Evolutionary conservation across 2,329 filamentous ascomycete species (phyloP).

Genomic region (Alternaria conjuncta): DNA sequence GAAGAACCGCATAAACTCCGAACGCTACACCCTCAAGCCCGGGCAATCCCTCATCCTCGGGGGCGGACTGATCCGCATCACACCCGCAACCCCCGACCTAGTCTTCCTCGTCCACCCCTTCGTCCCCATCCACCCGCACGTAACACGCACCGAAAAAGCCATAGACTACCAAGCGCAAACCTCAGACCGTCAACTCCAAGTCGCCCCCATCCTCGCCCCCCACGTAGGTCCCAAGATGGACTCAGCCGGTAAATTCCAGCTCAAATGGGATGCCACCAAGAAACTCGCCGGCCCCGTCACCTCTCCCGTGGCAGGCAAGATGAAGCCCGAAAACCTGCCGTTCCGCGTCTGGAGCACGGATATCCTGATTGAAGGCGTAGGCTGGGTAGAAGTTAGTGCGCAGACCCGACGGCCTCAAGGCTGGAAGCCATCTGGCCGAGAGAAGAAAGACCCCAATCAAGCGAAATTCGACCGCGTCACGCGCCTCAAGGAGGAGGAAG

Average conservation of each 20-base stretch:
- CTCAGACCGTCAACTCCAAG: slow-evolving; percentile 62
- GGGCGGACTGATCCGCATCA: slow-evolving; percentile 86
- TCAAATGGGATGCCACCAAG: slow-evolving; percentile 85
- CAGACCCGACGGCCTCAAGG: slow-evolving; percentile 68
- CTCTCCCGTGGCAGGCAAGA: slow-evolving; percentile 64
- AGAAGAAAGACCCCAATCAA: slow-evolving; percentile 53
- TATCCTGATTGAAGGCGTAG: slow-evolving; percentile 87
- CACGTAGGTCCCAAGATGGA: slow-evolving; percentile 45
- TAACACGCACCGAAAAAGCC: slow-evolving; percentile 82
- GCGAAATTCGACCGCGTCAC: slow-evolving; percentile 21
- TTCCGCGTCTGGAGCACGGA: slow-evolving; percentile 83
- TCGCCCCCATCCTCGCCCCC: slow-evolving; percentile 65
- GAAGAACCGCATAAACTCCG: slow-evolving; percentile 74
- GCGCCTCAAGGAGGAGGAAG: slow-evolving; percentile 10
- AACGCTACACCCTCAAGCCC: slow-evolving; percentile 74
- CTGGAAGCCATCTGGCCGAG: slow-evolving; percentile 51
- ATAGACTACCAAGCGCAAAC: slow-evolving; percentile 69
- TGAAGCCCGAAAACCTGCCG: slow-evolving; percentile 72
- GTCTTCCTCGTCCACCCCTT: slow-evolving; percentile 86
- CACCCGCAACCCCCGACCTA: slow-evolving; percentile 69
- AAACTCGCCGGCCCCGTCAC: slow-evolving; percentile 77
- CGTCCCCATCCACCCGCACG: slow-evolving; percentile 76
- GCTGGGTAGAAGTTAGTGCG: slow-evolving; percentile 87
- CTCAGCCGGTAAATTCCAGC: slow-evolving; percentile 72
- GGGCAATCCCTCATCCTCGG: slow-evolving; percentile 80